Evolutionary conservation across 2,329 filamentous ascomycete genomes (phyloP).

Genomic region (Botrytis sinoallii): DNA sequence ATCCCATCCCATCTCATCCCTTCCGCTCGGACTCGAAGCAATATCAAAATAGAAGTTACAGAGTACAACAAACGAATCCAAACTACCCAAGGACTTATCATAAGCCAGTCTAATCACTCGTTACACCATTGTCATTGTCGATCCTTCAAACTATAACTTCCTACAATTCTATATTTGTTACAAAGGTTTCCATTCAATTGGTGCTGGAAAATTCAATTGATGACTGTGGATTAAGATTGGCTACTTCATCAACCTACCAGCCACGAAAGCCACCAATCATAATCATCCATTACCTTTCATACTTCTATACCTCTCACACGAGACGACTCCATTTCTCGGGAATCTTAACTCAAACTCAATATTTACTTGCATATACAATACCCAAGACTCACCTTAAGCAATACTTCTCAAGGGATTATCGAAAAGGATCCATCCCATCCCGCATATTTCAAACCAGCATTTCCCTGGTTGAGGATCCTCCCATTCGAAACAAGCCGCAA

Average conservation of each 20-base stretch:
- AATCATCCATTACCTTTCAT: not conserved
- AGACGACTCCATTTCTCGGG: not conserved
- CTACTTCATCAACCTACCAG: not conserved
- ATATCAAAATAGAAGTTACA: not conserved
- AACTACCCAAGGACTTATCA: not conserved
- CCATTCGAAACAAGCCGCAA: constrained; percentile 7
- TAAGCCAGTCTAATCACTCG: not conserved
- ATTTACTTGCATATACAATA: not conserved
- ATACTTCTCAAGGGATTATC: not conserved
- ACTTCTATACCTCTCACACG: not conserved
- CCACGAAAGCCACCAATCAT: not conserved
- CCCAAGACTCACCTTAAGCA: not conserved
- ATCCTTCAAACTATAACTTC: constrained; percentile 4
- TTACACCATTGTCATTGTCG: not conserved
- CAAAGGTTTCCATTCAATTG: not conserved
- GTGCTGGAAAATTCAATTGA: not conserved
- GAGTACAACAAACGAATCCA: not conserved
- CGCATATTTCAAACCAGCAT: not conserved
- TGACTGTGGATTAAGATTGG: not conserved
- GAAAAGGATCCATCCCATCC: not conserved
- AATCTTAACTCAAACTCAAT: not conserved
- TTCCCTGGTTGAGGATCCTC: not conserved
- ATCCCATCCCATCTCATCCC: not conserved
- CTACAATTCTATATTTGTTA: not conserved
- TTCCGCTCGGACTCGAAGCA: not conserved